These are phyloP conservation scores for Blastobotrys chiropterorum DNA, from an alignment of 805 yeast species.

Conservation along the genomic window DNA sequence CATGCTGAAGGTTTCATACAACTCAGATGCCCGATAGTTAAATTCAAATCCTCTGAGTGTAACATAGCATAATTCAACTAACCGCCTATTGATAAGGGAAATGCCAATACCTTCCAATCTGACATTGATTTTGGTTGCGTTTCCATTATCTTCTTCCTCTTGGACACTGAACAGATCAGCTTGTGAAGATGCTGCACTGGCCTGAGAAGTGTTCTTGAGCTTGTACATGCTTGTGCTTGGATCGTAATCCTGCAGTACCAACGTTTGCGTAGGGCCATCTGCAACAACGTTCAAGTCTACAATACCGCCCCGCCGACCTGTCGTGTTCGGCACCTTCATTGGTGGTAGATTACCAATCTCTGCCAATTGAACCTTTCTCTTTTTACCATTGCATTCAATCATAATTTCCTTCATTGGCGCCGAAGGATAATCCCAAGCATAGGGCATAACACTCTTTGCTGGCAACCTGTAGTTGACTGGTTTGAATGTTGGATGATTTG, in stretches of 20 bases:
- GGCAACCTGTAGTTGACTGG: constrained; percentile 82
- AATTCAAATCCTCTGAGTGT: constrained; percentile 77
- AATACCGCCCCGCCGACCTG: constrained; percentile 35
- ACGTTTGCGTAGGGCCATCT: constrained; percentile 90
- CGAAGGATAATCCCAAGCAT: constrained; percentile 96
- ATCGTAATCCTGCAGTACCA: constrained; percentile 78
- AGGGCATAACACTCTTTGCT: constrained; percentile 91
- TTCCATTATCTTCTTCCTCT: constrained; percentile 47
- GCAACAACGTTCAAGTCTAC: constrained; percentile 91
- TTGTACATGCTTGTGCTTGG: constrained; percentile 72
- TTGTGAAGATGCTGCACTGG: constrained; percentile 12
- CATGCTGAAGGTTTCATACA: constrained; percentile 71
- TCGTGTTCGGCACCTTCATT: constrained; percentile 58
- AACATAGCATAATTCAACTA: constrained; percentile 77
- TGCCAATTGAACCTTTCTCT: constrained; percentile 75
- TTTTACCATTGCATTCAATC: constrained; percentile 63
- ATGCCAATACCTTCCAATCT: constrained; percentile 76
- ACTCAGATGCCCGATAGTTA: constrained; percentile 73
- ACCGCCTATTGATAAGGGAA: constrained; percentile 66
- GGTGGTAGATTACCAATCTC: constrained; percentile 92
- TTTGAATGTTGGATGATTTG: constrained; percentile 51
- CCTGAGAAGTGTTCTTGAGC: constrained; percentile 27
- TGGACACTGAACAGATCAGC: constrained; percentile 16
- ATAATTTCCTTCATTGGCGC: constrained; percentile 78
- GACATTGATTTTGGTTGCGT: constrained; percentile 48